These are phyloP conservation scores for Aspergillus sp. DNA, from an alignment of 2,329 filamentous ascomycete genomes.

Conservation along the genomic window DNA sequence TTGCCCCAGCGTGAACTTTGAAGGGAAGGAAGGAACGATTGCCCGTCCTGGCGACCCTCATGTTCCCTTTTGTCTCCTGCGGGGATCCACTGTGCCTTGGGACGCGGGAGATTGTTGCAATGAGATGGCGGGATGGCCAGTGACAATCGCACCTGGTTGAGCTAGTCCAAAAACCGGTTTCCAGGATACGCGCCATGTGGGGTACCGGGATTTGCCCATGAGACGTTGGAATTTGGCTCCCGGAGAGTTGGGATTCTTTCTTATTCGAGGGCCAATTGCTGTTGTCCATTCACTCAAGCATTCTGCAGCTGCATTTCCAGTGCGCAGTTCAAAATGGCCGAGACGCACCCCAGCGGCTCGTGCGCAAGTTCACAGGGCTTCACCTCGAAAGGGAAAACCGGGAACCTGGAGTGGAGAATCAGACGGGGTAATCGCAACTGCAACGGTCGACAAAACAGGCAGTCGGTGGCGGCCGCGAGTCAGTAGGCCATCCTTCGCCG, in stretches of 20 bases:
- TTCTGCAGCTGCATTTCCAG: too few species aligned
- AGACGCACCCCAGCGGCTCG: too few species aligned
- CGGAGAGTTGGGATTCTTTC: too few species aligned
- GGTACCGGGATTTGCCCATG: neutral
- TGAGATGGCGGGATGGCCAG: neutral
- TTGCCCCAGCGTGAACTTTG: too few species aligned
- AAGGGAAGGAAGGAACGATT: too few species aligned
- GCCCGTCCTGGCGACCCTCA: neutral
- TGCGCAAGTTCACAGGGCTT: neutral
- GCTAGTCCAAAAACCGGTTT: neutral
- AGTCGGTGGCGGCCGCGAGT: neutral
- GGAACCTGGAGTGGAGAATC: neutral
- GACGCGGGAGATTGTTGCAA: neutral
- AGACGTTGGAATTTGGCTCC: too few species aligned
- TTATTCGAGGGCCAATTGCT: too few species aligned
- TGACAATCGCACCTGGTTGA: neutral
- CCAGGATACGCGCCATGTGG: neutral
- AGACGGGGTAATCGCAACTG: neutral
- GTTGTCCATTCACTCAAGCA: too few species aligned
- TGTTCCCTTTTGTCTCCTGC: neutral
- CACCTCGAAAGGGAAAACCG: neutral
- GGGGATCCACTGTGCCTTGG: neutral
- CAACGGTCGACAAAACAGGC: neutral
- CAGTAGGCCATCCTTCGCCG: neutral
- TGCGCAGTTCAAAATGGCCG: too few species aligned